Evolutionary conservation across 1,284 basidiomycete genomes (phyloP).

Genomic region (Moesziomyces antarcticus): DNA sequence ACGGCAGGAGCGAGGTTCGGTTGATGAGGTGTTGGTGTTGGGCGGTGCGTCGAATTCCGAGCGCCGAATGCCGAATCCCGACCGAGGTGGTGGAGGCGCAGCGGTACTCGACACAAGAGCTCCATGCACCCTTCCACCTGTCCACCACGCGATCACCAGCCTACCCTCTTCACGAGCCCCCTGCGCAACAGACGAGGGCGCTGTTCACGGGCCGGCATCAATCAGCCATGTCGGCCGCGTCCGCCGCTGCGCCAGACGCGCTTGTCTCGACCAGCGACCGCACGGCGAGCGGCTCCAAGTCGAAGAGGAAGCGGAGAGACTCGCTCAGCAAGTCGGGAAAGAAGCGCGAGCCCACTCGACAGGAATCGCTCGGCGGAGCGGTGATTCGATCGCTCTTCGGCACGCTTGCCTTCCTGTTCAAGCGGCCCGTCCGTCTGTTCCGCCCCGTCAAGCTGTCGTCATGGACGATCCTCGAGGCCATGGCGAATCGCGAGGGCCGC

Average conservation of each 20-base stretch:
- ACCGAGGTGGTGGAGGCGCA: neutral
- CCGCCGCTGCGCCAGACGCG: neutral
- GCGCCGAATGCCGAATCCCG: neutral
- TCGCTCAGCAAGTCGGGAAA: conserved; percentile 6
- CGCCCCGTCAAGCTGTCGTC: conserved; percentile 68
- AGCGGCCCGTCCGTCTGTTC: conserved; percentile 68
- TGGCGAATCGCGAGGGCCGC: conserved; percentile 67
- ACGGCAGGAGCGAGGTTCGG: neutral
- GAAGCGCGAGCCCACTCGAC: conserved; percentile 26
- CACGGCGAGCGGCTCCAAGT: conserved; percentile 2
- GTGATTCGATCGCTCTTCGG: conserved; percentile 63
- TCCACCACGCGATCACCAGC: too few relatives aligned
- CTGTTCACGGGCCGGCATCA: neutral
- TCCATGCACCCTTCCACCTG: neutral
- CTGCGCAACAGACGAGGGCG: too few relatives aligned
- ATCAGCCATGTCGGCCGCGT: neutral
- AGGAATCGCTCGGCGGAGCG: conserved; percentile 60
- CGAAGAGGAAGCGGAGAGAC: conserved; percentile 18
- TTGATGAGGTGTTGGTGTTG: neutral
- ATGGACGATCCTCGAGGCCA: conserved; percentile 67
- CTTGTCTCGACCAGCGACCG: neutral
- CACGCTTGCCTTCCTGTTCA: conserved; percentile 68
- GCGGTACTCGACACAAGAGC: neutral
- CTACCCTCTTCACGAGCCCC: too few relatives aligned
- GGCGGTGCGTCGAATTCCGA: neutral